Evolutionary conservation across 306 rosid genomes (phyloP), one percentile per base, ranked within the genome.

Genomic region (Rubus idaeus): DNA sequence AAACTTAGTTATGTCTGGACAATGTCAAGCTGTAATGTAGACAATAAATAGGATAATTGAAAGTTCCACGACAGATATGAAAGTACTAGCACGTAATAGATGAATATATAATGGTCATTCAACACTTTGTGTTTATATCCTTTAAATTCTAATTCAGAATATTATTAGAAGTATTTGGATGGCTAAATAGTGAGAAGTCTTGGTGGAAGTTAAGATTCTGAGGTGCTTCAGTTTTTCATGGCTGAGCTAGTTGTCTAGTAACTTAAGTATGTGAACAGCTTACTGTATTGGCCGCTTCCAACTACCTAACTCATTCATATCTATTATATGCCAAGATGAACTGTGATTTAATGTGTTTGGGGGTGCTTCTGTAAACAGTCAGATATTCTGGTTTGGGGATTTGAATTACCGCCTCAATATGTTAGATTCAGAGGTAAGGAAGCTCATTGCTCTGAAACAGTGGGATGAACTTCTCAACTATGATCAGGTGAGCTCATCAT

Each of bases 381-480:
- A 95, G 83, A 87, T 95, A 67, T 91, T 95, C 89, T 95, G 97
- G 99, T 89, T 95, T 37, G 97, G 99, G 56, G 97, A 95, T 79
- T 88, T 95, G 88, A 95, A 95, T 78, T 95, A 92, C 77, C 99
- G 99, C 9, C 86, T 95, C 87, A 89, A 84, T 47, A 80, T 90
- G 90, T 73, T 84, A 84, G 98, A 92, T 40, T 57, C 30, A 0
- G 89, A 92, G 51, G 88, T 84, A 39, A 84, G 97, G 79, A 87
- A 82, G 78, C 82, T 92, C 42, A 82, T 95, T 56, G 87, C 88
- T 76, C 82, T 77, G 74, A 89, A 87, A 79, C 84, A 76, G 47
- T 95, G 97, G 99, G 86, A 87, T 58, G 94, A 95, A 79, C 90
- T 95, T 65, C 73, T 85, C 80, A 87, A 82, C 68, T 73, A 78